Evolutionary conservation across 75 land plant species (phyloP).

Genomic region (Ceratopteris richardii): DNA sequence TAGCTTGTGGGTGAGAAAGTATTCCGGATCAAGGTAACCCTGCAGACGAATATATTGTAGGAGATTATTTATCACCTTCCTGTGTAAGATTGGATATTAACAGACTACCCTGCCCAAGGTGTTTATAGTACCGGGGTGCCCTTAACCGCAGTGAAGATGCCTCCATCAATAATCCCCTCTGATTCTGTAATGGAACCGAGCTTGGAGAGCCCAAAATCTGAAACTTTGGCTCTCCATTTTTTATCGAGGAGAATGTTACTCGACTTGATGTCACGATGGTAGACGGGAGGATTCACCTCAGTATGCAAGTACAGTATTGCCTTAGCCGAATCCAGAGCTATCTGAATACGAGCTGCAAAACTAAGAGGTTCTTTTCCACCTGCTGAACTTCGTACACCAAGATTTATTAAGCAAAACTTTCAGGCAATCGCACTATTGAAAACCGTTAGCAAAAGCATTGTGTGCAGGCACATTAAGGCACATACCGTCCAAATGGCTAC

Average conservation of each 20-base stretch:
- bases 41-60: background rate
- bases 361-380: too few relatives aligned
- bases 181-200: constrained; percentile 2
- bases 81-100: too few relatives aligned
- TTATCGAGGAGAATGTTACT: constrained; percentile 6
- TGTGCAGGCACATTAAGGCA: too few relatives aligned
- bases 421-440: too few relatives aligned
- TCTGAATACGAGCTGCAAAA: constrained; percentile 3
- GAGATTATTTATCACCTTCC: too few relatives aligned
- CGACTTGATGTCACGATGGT: constrained; percentile 2
- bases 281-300: constrained; percentile 7
- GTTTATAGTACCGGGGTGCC: constrained; percentile 8
- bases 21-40: constrained; percentile 29
- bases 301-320: constrained; percentile 10
- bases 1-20: constrained; percentile 15
- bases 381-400: too few relatives aligned
- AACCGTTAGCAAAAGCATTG: too few relatives aligned
- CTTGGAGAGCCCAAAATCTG: constrained; percentile 9
- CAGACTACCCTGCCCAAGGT: too few relatives aligned
- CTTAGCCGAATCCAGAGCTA: constrained; percentile 9
- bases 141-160: constrained; percentile 8
- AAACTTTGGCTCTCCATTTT: constrained; percentile 6
- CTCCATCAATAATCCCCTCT: background rate
- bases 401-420: too few relatives aligned
- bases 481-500: constrained; percentile 17